Conservation (phyloP, 2,329 filamentous ascomycete species). For the Pyricularia sp. region DNA sequence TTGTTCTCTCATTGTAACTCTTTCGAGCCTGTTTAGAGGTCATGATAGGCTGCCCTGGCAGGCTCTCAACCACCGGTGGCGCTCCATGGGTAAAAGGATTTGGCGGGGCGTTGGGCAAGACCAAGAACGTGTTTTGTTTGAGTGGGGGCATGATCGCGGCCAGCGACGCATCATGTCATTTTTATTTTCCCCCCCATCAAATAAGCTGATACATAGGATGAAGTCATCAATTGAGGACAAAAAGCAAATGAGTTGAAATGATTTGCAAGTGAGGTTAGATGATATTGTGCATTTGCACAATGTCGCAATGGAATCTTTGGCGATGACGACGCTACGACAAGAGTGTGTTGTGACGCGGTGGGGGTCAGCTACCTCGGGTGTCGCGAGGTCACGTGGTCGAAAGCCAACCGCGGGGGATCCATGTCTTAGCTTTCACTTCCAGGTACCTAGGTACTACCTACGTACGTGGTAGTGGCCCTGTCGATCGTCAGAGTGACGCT, state of each 20-base stretch:
- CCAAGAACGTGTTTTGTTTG: slow-evolving; percentile 20
- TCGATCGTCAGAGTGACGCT: neutral
- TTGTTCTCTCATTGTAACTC: slow-evolving; percentile 27
- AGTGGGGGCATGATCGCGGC: neutral
- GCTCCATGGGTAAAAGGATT: slow-evolving; percentile 10
- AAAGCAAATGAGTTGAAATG: neutral
- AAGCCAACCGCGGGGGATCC: neutral
- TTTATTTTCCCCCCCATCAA: neutral
- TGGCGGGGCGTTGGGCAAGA: slow-evolving; percentile 19
- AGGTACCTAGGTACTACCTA: no score
- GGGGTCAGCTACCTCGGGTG: neutral
- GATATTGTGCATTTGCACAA: neutral
- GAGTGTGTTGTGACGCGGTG: neutral
- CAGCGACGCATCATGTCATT: neutral
- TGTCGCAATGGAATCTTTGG: neutral
- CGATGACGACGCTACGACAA: neutral
- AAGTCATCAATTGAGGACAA: neutral
- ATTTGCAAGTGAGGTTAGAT: neutral
- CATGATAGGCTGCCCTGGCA: slow-evolving; percentile 25
- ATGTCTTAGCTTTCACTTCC: neutral
- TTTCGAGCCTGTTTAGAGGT: slow-evolving; percentile 36
- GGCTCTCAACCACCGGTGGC: slow-evolving; percentile 7
- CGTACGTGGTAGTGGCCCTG: neutral
- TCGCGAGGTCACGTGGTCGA: neutral
- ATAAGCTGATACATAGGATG: neutral